Base-by-base conservation (phyloP, 139 green algal species). In the Chlamydomonas schloesseri region DNA sequence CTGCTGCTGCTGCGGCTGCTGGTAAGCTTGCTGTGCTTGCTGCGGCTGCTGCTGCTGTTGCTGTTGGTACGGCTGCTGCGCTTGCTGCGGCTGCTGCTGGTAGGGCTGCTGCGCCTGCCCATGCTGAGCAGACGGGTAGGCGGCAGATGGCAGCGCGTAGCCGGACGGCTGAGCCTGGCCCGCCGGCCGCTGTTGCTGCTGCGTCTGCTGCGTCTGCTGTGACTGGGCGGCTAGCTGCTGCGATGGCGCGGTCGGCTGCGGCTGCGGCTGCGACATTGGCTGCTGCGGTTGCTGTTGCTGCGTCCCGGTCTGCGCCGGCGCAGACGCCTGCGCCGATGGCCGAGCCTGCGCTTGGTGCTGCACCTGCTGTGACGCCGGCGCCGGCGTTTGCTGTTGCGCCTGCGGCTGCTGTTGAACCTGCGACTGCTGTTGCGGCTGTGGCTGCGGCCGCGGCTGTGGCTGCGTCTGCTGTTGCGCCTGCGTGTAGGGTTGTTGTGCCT, bases 391-490 rank as follows among this genome's bases (percentile, higher is more conserved):
- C 29, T 36, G 64, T n/a, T 42, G 29, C n/a, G 34, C 8, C n/a
- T 37, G n/a, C n/a, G 42, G 64, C 64, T 37, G 64, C 64, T 28
- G 29, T 23, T 71, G 64, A 26, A 11, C 8, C 62, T 34, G 26
- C 26, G 31, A 10, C 67, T 72, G 67, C 31, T n/a, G n/a, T 6
- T 20, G 68, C 23, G 33, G 8, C 24, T 23, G 18, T 5, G 18
- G 4, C 62, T 14, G 13, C 26, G 24, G 13, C 26, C 34, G 28
- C 62, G 13, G 15, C 62, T 31, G 62, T 4, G 21, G 79, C 79
- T 85, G 60, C 68, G 36, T 17, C 80, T 86, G 80, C 67, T 79
- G 80, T 67, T 87, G 62, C 67, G 75, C 46, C 46, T 34, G 72
- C 37, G 29, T 53, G 8, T 74, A 71, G 46, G 2, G 42, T 29